Base-by-base conservation (phyloP, 768 basidiomycete species). In the Boletus rufocinnamomeus region DNA sequence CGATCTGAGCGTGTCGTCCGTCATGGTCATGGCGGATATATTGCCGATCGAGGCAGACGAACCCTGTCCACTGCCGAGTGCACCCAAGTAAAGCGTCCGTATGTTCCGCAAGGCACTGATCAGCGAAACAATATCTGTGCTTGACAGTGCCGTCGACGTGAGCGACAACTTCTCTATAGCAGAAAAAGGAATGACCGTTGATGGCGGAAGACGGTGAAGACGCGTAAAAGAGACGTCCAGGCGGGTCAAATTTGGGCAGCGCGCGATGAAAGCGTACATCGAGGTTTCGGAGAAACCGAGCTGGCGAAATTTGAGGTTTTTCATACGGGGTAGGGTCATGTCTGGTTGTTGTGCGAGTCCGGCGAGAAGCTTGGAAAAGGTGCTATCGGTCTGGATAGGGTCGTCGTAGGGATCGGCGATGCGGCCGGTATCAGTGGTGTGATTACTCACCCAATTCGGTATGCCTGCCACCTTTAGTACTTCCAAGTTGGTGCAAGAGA, bases 151-250 rank as follows among this genome's bases (percentile, higher is more conserved):
- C 0, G 84, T 86, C 5, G 86, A 86, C 1, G 84, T 86, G 27
- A 89, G 69, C 3, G 81, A 81, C n/a, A 90, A 72, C 64, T 90
- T 90, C 62, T 85, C 81, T 30, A 89, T 70, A 5, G 65, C 45
- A 40, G 64, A 50, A 3, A 57, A 34, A 32, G 54, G 8, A 4
- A 30, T 25, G 21, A 28, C 25, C n/a, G 38, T 32, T 10, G 51
- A 34, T 7, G 50, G 46, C 4, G 66, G 57, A n/a, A 74, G 74
- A 44, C 77, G 81, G 46, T 74, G 80, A 34, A 86, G 66, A 16
- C 64, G 63, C 2, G 87, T 90, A 71, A 87, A 90, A 6, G 88
- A 88, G 17, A 86, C 62, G 60, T 90, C 88, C 16, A 90, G 72
- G 27, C 80, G 80, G 38, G 70, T 69, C 21, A 89, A 60, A 50